A percentile compares a stretch with the other conserved stretches of the same genome.
Conservation (phyloP, 805 yeast genomes). For the Monosporozyma siamensis region DNA sequence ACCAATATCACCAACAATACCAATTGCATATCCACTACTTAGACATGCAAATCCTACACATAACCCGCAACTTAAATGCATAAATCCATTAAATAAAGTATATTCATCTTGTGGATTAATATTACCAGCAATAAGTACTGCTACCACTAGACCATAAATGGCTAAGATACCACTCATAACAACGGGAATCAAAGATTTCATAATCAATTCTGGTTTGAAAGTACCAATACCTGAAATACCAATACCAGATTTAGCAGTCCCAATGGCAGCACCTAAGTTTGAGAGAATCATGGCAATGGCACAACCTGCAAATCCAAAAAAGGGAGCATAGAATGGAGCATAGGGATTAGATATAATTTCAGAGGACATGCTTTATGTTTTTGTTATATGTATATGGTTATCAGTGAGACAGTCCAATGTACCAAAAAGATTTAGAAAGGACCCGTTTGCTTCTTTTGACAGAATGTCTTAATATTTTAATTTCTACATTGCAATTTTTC, state of each 20-base stretch:
- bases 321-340: conserved; percentile 90
- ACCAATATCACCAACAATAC: conserved; percentile 90
- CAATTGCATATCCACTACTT: conserved; percentile 94
- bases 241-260: conserved; percentile 95
- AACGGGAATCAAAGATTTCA: conserved; percentile 93
- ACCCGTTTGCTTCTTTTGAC: no score
- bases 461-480: no score
- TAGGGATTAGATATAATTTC: conserved; percentile 38
- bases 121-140: conserved; percentile 90
- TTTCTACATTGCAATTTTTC: no score
- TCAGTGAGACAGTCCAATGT: background rate
- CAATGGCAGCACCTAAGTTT: conserved; percentile 97
- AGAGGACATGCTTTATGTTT: conserved; percentile 5
- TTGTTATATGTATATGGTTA: background rate
- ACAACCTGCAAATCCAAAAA: conserved; percentile 96
- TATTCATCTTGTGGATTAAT: conserved; percentile 70
- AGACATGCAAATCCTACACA: conserved; percentile 95
- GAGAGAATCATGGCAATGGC: conserved; percentile 85
- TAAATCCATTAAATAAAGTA: conserved; percentile 89
- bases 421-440: no score
- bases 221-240: conserved; percentile 98
- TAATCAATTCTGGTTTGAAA: conserved; percentile 91
- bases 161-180: conserved; percentile 97
- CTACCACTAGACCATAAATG: conserved; percentile 93
- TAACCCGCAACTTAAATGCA: conserved; percentile 94